These are phyloP conservation scores for Fragaria nilgerrensis DNA, from an alignment of 306 rosid species.

Conservation along the genomic window DNA sequence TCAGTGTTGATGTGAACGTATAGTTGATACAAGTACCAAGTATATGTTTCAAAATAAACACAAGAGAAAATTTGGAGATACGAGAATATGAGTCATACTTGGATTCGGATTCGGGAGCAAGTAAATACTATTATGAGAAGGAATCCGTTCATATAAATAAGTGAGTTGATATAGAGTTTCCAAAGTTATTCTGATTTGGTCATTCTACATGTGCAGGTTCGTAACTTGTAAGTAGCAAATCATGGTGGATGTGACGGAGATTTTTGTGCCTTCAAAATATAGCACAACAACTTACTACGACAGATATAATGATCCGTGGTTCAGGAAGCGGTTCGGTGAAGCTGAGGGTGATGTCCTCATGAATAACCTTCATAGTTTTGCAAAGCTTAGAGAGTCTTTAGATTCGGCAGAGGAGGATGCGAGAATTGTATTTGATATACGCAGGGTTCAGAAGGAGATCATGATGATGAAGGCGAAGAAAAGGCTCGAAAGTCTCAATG, in stretches of 20 bases:
- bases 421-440: too few relatives aligned
- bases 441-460: background rate
- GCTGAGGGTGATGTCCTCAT: background rate
- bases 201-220: too few relatives aligned
- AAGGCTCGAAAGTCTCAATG: background rate
- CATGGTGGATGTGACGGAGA: background rate
- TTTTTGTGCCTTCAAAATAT: background rate
- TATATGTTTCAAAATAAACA: too few relatives aligned
- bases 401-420: background rate
- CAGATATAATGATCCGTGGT: background rate
- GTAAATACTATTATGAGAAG: too few relatives aligned
- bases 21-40: too few relatives aligned
- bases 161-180: too few relatives aligned
- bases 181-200: background rate
- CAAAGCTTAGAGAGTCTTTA: background rate
- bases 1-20: too few relatives aligned
- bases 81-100: too few relatives aligned
- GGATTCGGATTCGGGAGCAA: too few relatives aligned
- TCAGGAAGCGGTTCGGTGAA: background rate
- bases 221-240: background rate
- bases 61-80: too few relatives aligned
- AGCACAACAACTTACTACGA: background rate
- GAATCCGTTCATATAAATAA: too few relatives aligned
- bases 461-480: background rate
- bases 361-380: background rate